Evolutionary conservation across 768 basidiomycete species (phyloP), one percentile per base, ranked within the genome.

Genomic region (Clitopilus hobsonii): DNA sequence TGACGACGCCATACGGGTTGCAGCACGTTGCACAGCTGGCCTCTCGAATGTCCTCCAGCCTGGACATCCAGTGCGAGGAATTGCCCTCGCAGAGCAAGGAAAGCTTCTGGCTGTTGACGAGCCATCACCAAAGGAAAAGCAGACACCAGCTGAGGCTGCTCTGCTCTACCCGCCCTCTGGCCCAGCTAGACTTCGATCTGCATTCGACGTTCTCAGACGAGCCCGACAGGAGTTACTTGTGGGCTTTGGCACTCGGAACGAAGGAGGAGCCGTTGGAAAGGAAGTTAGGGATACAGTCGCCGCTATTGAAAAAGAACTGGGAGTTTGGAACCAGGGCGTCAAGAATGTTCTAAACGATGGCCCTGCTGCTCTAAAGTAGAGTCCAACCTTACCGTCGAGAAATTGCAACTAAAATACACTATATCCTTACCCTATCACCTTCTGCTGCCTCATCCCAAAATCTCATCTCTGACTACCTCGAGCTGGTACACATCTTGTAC

Each of bases 71-170:
- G 79, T 88, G 1, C 78, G 89, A 0, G 91, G 82, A 0, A 72
- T 95, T 22, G 84, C 88, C 3, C 71, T 87, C 6, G 84, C 86
- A 2, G 93, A 95, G 66, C 74, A 91, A 5, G 92, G 89, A 0
- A 94, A 93, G 70, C 71, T 94, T 6, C 75, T 94, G 5, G 82
- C 83, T 0, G 87, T 93, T 0, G 89, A 93, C 61, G 90, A 92
- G 63, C 85, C 84, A 0, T 67, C 69, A 2, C 80, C 83, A 2
- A 66, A 66, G 1, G 56, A 61, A 28, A 56, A 60, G 13, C 18
- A 58, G 18, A 53, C 56, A 4, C 53, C 60, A n/a, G 58, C 60
- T 16, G 53, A 56, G 38, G 48, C 65, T 45, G 38, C 61, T 11
- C 54, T 60, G 14, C 32, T 65, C 0, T 90, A 85, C 64, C 89